Evolutionary conservation across 2,329 filamentous ascomycete genomes (phyloP).

Genomic region (Aspergillus proliferans): DNA sequence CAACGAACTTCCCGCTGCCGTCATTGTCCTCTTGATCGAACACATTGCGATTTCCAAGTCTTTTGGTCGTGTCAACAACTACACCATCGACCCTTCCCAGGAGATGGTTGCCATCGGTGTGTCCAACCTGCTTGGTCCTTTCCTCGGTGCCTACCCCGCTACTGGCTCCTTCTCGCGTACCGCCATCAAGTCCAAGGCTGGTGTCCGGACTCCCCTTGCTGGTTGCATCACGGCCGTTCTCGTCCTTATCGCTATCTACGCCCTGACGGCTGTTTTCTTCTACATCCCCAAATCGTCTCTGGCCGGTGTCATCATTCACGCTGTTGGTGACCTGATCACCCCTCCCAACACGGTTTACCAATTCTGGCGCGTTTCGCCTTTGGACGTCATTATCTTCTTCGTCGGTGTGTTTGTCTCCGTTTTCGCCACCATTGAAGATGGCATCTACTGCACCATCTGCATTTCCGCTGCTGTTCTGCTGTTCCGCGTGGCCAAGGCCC

Average conservation of each 20-base stretch:
- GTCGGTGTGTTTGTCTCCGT: constrained; percentile 84
- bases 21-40: constrained; percentile 94
- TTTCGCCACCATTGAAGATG: constrained; percentile 82
- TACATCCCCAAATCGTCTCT: constrained; percentile 81
- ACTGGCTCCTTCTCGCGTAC: constrained; percentile 96
- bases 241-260: constrained; percentile 85
- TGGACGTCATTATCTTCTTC: constrained; percentile 91
- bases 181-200: constrained; percentile 94
- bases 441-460: constrained; percentile 80
- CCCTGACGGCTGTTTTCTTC: constrained; percentile 80
- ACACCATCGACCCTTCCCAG: constrained; percentile 90
- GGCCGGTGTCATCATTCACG: constrained; percentile 89
- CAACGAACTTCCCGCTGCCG: constrained; percentile 69
- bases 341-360: constrained; percentile 86
- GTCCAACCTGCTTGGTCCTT: constrained; percentile 81
- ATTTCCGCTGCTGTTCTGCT: constrained; percentile 72
- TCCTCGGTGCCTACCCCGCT: constrained; percentile 83
- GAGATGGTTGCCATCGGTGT: constrained; percentile 93
- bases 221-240: constrained; percentile 81
- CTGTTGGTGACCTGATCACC: constrained; percentile 86
- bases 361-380: constrained; percentile 87
- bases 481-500: constrained; percentile 75
- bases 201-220: constrained; percentile 83
- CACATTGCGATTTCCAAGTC: constrained; percentile 97
- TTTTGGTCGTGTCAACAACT: constrained; percentile 93